Evolutionary conservation across 176 grass and related monocot genomes (phyloP), one percentile per base, ranked within the genome.

Genomic region (Paspalum vaginatum): DNA sequence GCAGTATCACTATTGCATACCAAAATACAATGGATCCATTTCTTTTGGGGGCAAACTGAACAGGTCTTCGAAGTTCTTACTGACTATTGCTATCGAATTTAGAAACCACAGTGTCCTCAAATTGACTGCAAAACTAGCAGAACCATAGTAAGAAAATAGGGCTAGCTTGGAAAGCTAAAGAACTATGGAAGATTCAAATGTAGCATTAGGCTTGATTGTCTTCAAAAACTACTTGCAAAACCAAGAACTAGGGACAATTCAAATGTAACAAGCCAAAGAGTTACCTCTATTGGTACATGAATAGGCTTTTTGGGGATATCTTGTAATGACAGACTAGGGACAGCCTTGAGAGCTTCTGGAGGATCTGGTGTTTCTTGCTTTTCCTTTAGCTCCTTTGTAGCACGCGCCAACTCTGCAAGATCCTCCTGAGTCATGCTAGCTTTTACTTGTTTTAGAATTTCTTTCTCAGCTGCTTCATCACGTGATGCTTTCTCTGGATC

Each of bases 331-430:
- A 99, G 63, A 80, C 96, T 83, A 68, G 92, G 90, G 58, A 99
- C 88, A 69, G 78, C 88, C 94, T 78, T 95, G 46, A 99, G 91
- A 91, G 96, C 96, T 91, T 99, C 92, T 60, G 92, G 96, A 59
- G 92, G 90, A 84, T 99, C 92, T 82, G 92, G 96, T 57, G 96
- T 95, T 88, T 99, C 96, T 86, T 99, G 96, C 76, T 95, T 99
- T 43, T 93, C 78, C 75, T 93, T 91, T 53, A 99, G 79, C 65
- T 93, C 96, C 80, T 95, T 86, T 43, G 96, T 99, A 57, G 88
- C 90, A 52, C 90, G 84, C 70, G 92, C 85, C 76, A 99, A 81
- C 86, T 99, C 92, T 60, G 90, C 90, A 83, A 95, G 96, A 87
- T 99, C 92, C 68, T 93, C 92, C 70, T 77, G 70, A 43, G 92